Conservation (phyloP, 108 stramenopile species). For the Nannochloropsis gaditana region DNA sequence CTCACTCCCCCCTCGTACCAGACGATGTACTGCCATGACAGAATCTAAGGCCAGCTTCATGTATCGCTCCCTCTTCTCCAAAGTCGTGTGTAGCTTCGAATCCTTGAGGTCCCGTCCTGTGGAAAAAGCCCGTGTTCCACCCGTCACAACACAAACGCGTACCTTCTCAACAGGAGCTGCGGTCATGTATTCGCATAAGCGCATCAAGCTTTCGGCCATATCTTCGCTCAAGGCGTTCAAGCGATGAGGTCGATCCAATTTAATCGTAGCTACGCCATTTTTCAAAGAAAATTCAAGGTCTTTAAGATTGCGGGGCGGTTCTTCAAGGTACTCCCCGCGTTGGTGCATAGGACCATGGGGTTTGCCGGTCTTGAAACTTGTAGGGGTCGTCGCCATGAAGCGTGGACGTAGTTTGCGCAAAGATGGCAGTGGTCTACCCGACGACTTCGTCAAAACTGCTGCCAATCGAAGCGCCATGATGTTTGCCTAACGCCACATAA, state of each 20-base stretch:
- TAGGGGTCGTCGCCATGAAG: neutral
- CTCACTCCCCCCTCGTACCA: neutral
- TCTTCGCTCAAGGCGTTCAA: constrained; percentile 5
- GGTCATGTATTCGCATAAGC: neutral
- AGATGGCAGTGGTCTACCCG: no score
- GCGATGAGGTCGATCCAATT: neutral
- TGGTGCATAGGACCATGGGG: constrained; percentile 10
- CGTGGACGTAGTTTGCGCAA: neutral
- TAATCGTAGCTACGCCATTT: neutral
- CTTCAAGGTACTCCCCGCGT: neutral
- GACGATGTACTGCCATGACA: neutral
- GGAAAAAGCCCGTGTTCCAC: neutral
- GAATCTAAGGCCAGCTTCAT: neutral
- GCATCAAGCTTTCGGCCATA: constrained; percentile 8
- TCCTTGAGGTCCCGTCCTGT: constrained; percentile 10
- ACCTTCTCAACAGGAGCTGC: neutral
- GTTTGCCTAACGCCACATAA: no score
- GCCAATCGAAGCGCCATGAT: no score
- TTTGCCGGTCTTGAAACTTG: neutral
- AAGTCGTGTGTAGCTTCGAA: constrained; percentile 20
- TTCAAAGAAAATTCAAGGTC: neutral
- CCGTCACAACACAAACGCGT: neutral
- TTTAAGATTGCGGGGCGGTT: constrained; percentile 7
- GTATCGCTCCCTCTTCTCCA: neutral
- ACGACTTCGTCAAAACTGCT: no score